Evolutionary conservation across 768 basidiomycete species (phyloP), one percentile per base, ranked within the genome.

Genomic region (Lactarius pseudohatsudake): DNA sequence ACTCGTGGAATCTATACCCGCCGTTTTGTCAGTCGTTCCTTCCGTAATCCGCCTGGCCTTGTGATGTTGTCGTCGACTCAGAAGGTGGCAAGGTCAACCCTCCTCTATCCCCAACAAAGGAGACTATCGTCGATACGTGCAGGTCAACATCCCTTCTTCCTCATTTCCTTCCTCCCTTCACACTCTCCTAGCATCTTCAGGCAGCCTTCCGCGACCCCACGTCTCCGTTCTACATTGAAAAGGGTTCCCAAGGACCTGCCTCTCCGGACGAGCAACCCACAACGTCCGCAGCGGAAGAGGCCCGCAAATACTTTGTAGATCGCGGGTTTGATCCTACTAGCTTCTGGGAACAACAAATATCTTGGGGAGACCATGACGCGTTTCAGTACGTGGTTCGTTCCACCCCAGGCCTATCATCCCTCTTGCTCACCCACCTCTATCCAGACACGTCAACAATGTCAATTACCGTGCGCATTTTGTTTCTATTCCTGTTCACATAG

Each of bases 351-450:
- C 90, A 92, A 72, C 78, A 77, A 16, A 83, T 92, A n/a, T 85
- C 81, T 0, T 92, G 90, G 90, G 91, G 91, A 59, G 87, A 92
- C 69, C 86, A 88, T 36, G 91, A 92, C 71, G 78, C 90, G 0
- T 90, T 91, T 72, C 86, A 87, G 91, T 90, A 73, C 53, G 88
- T 80, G 26, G 20, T 38, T 11, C 30, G 30, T 30, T 30, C 30
- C 45, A 22, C 11, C 11, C 30, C 22, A n/a, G 6, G 22, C 16
- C 9, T 15, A 26, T 8, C 36, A n/a, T 20, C 32, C 32, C 50
- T 22, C 32, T 18, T 34, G 45, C n/a, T 55, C 20, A 66, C 32
- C n/a, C 15, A 50, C 34, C 20, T 41, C 30, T 60, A 16, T 66
- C 45, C 60, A 92, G 90, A 73, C 90, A 92, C 70, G 89, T 91